Conservation (phyloP, 2,329 filamentous ascomycete species). For the Fusarium pseudocircinatum region DNA sequence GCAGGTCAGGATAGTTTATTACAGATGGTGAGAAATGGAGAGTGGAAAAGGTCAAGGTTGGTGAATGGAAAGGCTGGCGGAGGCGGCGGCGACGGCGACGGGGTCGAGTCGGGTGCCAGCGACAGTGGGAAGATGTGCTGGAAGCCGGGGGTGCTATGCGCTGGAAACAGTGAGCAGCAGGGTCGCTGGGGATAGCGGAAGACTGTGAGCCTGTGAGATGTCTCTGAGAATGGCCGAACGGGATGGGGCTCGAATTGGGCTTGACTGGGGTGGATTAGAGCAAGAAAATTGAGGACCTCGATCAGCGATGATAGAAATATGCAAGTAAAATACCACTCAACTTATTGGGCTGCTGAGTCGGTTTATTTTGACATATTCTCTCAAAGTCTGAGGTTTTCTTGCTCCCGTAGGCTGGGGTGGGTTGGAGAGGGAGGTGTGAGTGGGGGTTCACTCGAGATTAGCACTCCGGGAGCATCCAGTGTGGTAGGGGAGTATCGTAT, state of each 20-base stretch:
- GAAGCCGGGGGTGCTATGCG: constrained; percentile 30
- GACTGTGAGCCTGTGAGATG: constrained; percentile 23
- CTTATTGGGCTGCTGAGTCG: rapidly evolving
- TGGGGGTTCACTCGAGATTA: constrained; percentile 56
- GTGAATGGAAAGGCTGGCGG: constrained; percentile 26
- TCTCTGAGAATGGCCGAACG: constrained; percentile 21
- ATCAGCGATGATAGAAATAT: not conserved
- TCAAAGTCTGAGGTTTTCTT: not conserved
- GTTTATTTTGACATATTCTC: not conserved
- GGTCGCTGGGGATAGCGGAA: constrained; percentile 25
- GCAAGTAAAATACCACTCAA: rapidly evolving
- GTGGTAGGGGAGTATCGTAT: constrained; percentile 43
- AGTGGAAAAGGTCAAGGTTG: constrained; percentile 14
- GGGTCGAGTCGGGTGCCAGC: constrained; percentile 6
- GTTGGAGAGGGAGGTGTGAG: constrained; percentile 51
- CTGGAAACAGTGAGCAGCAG: constrained; percentile 35
- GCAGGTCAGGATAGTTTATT: constrained; percentile 9
- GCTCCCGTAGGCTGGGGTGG: constrained; percentile 28
- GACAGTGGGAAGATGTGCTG: constrained; percentile 27
- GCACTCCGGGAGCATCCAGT: constrained; percentile 44
- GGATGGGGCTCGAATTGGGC: constrained; percentile 35
- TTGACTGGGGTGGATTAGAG: constrained; percentile 41
- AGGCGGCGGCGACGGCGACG: not conserved
- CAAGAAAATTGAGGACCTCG: not conserved
- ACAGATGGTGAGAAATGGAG: constrained; percentile 8